These are phyloP conservation scores for Boletus fagicola DNA, from an alignment of 768 basidiomycete species.

Conservation along the genomic window DNA sequence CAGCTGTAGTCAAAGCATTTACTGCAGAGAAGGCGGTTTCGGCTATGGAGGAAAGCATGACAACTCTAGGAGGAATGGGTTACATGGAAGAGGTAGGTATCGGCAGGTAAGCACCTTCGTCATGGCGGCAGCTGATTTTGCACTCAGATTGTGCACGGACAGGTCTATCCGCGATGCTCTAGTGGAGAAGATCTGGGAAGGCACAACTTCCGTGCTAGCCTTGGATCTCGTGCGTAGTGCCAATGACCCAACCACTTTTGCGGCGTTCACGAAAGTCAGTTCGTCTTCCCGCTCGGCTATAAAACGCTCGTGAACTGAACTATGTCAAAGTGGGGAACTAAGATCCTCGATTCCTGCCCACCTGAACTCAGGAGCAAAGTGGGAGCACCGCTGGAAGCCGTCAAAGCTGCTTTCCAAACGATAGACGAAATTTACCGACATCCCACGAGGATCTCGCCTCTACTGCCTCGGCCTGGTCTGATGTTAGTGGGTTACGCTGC, in stretches of 20 bases:
- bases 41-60: slow-evolving; percentile 75
- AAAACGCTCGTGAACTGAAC: background rate
- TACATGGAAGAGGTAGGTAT: slow-evolving; percentile 84
- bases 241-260: slow-evolving; percentile 41
- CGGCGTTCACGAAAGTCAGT: slow-evolving; percentile 52
- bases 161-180: slow-evolving; percentile 63
- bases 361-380: slow-evolving; percentile 29
- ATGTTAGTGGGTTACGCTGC: slow-evolving; percentile 56
- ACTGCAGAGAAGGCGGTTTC: slow-evolving; percentile 58
- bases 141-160: background rate
- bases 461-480: slow-evolving; percentile 57
- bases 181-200: slow-evolving; percentile 86
- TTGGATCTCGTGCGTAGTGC: slow-evolving; percentile 63
- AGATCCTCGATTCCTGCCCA: slow-evolving; percentile 44
- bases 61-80: slow-evolving; percentile 70
- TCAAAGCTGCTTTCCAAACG: slow-evolving; percentile 41
- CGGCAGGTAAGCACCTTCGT: slow-evolving; percentile 41
- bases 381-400: slow-evolving; percentile 29
- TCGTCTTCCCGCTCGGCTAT: background rate
- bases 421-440: slow-evolving; percentile 41
- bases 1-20: slow-evolving; percentile 70
- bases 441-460: slow-evolving; percentile 37
- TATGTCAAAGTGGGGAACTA: slow-evolving; percentile 49
- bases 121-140: background rate
- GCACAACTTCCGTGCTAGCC: slow-evolving; percentile 64